Evolutionary conservation across 257 asterid species (phyloP).

Genomic region (Nemophila menziesii): DNA sequence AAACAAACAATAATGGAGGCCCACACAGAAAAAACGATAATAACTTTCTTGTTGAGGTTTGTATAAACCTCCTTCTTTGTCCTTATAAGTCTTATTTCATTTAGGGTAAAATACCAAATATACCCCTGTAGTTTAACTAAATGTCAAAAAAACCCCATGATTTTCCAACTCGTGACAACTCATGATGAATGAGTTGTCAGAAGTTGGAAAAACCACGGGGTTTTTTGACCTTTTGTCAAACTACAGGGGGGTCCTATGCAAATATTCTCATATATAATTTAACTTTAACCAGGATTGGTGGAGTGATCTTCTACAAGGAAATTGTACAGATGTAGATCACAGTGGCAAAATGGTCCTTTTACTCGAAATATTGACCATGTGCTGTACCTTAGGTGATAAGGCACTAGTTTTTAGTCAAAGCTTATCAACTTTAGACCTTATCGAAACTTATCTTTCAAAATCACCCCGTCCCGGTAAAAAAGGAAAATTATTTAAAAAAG

Average conservation of each 20-base stretch:
- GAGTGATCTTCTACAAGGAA: conserved; percentile 67
- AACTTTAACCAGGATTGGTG: conserved; percentile 75
- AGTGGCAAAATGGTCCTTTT: conserved; percentile 97
- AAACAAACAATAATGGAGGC: conserved; percentile 24
- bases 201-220: no score
- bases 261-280: conserved; percentile 2
- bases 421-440: conserved; percentile 69
- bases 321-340: conserved; percentile 57
- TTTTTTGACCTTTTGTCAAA: no score
- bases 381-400: conserved; percentile 76
- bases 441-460: conserved; percentile 77
- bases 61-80: conserved; percentile 13
- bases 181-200: no score
- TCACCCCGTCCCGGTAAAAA: conserved; percentile 58
- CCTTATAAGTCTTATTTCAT: no score
- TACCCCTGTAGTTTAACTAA: no score
- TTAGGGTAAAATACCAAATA: no score
- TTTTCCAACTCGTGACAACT: no score
- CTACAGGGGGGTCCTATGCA: conserved; percentile 6
- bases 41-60: conserved; percentile 70
- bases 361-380: conserved; percentile 74
- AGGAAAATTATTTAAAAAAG: conserved; percentile 74
- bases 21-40: conserved; percentile 43
- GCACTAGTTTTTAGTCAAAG: conserved; percentile 95
- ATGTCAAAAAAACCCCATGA: no score